Base-by-base conservation (phyloP, 805 yeast genomes). In the Pichia cabralensis region DNA sequence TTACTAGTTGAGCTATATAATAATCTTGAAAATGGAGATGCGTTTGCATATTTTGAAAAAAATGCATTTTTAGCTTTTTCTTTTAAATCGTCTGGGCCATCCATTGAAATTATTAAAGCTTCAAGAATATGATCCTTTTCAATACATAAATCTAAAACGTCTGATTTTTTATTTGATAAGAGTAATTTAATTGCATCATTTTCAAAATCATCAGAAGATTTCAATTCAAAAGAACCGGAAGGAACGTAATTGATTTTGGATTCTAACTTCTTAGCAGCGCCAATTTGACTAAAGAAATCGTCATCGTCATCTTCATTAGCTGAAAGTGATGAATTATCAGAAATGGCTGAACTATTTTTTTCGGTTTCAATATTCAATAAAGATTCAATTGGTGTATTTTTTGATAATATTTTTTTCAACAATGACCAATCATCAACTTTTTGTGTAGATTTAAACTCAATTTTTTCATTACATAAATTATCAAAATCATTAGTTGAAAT, bases 31-130 rank as follows among this genome's bases (percentile, higher is more conserved):
- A 83, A 65, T 4, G 78, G 59, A 26, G 74, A 62, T 8, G 65
- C 43, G 4, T 58, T 47, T 15, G 74, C 74, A 42, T 70, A 62
- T 45, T 74, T 71, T 23, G 66, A 49, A 58, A 86, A 80, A 55
- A 79, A 92, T 13, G 80, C 78, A 49, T 72, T 68, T 48, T 71
- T 76, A 4, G 80, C 96, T 46, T 74, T 73, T 35, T 71, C 66
- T 45, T 81, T 80, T 52, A 78, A 63, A 5, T 65, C 66, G 14
- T 71, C 75, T 13, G 75, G 56, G 3, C 79, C 83, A 47, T 76
- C 74, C 49, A 81, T 59, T 0, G 97, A 83, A 40, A 92, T 67
- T 19, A 88, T 62, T 45, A 88, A 67, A 4, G 97, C 96, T 53
- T 92, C 97, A 16, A 71, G 56, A 16, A 85, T 57, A 39, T 71